Evolutionary conservation across 1,284 basidiomycete genomes (phyloP).

Genomic region (Taiwanofungus camphoratus): DNA sequence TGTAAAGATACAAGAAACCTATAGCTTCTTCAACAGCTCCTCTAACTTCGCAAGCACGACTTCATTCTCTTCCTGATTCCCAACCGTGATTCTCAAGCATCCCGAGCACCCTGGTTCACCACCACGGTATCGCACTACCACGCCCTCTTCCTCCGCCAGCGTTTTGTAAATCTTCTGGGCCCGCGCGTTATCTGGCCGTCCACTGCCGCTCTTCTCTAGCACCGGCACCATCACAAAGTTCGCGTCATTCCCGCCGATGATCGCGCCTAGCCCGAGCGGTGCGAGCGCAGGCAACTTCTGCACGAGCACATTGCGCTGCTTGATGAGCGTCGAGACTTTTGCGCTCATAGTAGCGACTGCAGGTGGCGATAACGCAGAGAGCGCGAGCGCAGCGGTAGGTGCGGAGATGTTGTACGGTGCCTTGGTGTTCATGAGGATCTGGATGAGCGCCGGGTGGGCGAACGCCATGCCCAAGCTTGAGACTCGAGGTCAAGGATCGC

Average conservation of each 20-base stretch:
- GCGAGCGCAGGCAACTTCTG: conserved; percentile 38
- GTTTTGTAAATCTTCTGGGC: conserved; percentile 74
- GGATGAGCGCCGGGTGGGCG: conserved; percentile 85
- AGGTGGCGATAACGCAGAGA: conserved; percentile 60
- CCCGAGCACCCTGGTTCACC: conserved; percentile 84
- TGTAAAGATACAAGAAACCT: conserved; percentile 9
- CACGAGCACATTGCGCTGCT: conserved; percentile 54
- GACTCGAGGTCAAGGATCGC: conserved; percentile 1
- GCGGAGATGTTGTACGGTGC: conserved; percentile 97
- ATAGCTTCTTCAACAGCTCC: conserved; percentile 38
- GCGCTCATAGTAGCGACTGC: conserved; percentile 63
- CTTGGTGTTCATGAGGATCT: conserved; percentile 93
- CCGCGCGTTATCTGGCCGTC: conserved; percentile 62
- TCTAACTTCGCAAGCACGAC: conserved; percentile 43
- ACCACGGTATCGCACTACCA: conserved; percentile 91
- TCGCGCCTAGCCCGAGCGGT: conserved; percentile 58
- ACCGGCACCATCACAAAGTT: conserved; percentile 91
- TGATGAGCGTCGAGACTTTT: conserved; percentile 58
- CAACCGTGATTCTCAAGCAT: conserved; percentile 88
- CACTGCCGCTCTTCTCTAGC: conserved; percentile 39
- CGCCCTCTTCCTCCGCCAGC: conserved; percentile 80
- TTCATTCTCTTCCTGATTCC: conserved; percentile 77
- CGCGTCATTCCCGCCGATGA: conserved; percentile 82
- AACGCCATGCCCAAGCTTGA: conserved; percentile 83
- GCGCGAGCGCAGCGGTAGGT: conserved; percentile 82